Evolutionary conservation across 352 stramenopile genomes (phyloP).

Genomic region (Globisporangium alternatum): DNA sequence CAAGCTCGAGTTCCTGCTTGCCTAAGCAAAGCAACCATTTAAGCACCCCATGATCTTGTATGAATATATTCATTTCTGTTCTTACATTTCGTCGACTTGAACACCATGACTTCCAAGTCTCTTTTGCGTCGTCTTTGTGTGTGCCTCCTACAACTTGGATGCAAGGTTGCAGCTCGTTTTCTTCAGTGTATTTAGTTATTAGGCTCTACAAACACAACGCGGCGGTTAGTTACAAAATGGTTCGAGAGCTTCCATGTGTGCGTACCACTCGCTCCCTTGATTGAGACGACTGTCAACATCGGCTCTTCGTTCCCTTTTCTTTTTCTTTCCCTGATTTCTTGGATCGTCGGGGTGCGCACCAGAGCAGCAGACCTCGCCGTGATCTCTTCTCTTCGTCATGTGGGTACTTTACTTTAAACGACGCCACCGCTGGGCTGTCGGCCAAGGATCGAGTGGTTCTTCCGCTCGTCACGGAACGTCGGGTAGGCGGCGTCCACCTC

Average conservation of each 20-base stretch:
- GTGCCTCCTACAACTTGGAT: background rate
- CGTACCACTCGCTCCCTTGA: background rate
- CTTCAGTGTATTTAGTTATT: slow-evolving; percentile 9
- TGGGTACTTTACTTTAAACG: slow-evolving; percentile 33
- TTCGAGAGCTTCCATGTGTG: slow-evolving; percentile 2
- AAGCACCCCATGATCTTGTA: slow-evolving; percentile 13
- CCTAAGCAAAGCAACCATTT: background rate
- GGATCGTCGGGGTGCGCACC: background rate
- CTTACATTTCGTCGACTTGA: slow-evolving; percentile 9
- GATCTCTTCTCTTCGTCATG: background rate
- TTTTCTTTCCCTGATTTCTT: background rate
- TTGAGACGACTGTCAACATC: slow-evolving; percentile 6
- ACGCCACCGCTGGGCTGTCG: slow-evolving; percentile 63
- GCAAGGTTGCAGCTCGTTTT: slow-evolving; percentile 5
- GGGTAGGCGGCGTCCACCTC: slow-evolving; percentile 58
- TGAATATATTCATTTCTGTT: slow-evolving; percentile 24
- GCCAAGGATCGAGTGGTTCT: slow-evolving; percentile 66
- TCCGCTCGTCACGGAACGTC: slow-evolving; percentile 50
- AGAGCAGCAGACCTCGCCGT: background rate
- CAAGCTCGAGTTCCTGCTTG: slow-evolving; percentile 21
- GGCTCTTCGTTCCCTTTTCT: background rate
- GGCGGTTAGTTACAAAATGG: slow-evolving; percentile 13
- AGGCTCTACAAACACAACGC: slow-evolving; percentile 12
- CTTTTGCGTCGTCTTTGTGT: background rate
- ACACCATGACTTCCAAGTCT: background rate